Conservation (phyloP, 495 filamentous ascomycete genomes). For the Thozetella sp. region DNA sequence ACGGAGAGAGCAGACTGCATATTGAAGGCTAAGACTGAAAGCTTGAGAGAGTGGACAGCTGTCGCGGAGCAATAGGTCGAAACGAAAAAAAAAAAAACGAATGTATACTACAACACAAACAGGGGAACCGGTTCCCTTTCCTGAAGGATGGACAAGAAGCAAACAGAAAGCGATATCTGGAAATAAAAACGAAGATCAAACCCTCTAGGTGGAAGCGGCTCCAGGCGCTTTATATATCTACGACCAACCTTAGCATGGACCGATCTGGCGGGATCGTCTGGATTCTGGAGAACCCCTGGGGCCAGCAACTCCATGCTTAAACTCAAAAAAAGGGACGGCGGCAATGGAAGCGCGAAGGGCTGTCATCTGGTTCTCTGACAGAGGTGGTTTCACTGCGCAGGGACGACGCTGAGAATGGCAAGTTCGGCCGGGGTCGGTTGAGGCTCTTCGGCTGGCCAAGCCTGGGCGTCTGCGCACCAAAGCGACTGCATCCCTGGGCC, state of each 20-base stretch:
- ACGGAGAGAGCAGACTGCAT: slow-evolving; percentile 3
- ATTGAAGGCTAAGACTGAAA: not conserved
- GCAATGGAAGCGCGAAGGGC: too few relatives aligned
- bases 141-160: slow-evolving; percentile 1
- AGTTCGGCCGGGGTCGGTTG: not conserved
- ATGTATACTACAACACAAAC: not conserved
- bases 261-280: too few relatives aligned
- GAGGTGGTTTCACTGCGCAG: not conserved
- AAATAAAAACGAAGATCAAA: not conserved
- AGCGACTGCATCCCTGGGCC: not conserved
- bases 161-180: not conserved
- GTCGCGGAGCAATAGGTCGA: too few relatives aligned
- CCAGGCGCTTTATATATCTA: not conserved
- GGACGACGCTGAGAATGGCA: not conserved
- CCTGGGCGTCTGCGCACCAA: not conserved
- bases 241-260: too few relatives aligned
- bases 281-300: too few relatives aligned
- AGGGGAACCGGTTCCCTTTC: not conserved
- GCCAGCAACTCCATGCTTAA: too few relatives aligned
- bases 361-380: slow-evolving; percentile 3
- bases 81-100: not conserved
- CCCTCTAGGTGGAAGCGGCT: not conserved
- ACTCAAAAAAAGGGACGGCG: too few relatives aligned
- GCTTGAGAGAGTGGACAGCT: too few relatives aligned
- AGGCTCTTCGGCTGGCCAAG: not conserved